Evolutionary conservation across 169 alveolate genomes (phyloP), one percentile per base, ranked within the genome.

Genomic region (Plasmodium vivax): DNA sequence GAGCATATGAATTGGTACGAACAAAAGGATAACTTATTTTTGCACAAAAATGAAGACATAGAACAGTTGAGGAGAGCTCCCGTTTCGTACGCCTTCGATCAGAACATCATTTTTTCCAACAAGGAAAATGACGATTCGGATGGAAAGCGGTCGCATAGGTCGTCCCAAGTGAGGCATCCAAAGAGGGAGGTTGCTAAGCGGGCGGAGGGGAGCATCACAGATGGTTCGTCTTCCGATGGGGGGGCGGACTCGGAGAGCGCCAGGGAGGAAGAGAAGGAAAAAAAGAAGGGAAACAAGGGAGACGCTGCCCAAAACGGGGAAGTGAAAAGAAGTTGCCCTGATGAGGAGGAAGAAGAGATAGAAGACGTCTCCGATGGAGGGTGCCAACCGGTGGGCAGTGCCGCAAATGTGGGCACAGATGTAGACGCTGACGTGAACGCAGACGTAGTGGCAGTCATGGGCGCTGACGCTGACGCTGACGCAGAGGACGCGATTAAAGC

Each of bases 1-100:
- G 32, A 58, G n/a, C 54, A 82, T 27, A 80, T 80, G 58, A 45
- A 80, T 43, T 80, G 58, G 85, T 80, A 80, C 34, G 85, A 43
- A 30, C 72, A 80, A n/a, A 56, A 56, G n/a, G 91, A 62, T 58
- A 34, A 32, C 23, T 54, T 83, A 27, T 32, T 54, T 54, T 54
- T 58, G 45, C 41, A 30, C 43, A 83, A 4, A 58, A 62, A 83
- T 54, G 41, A 58, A n/a, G 72, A 58, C 23, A 83, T 54, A 34
- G 91, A 83, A 32, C 43, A 83, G 56, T 32, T 62, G 16, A 83
- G 43, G 14, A 83, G 68, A 83, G 27, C 56, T 83, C 36, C 62
- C 27, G n/a, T 41, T 16, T 74, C 72, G 19, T 56, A 71, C 34
- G 14, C 36, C 43, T 83, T 45, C 10, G 91, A 83, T 10, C 58